phyloP scores from a whole-genome alignment of 164 flowering plant species.

The Sextonia rubra region DNA sequence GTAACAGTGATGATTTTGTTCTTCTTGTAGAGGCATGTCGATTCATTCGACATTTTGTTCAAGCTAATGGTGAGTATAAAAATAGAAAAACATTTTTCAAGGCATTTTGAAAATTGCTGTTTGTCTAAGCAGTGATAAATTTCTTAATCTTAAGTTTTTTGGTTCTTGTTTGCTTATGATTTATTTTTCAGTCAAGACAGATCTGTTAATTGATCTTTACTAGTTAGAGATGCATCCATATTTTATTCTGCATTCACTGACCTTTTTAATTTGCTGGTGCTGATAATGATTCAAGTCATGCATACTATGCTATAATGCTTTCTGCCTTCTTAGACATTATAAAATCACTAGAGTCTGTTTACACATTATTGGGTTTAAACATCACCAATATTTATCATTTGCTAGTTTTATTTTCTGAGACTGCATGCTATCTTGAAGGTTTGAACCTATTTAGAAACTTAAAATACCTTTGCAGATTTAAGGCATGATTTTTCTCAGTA shows the following conservation, averaged over 20 bases:
- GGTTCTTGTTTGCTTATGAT: neutral
- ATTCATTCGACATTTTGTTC: slow-evolving; percentile 49
- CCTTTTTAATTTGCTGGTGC: neutral
- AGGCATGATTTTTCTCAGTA: neutral
- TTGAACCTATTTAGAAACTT: neutral
- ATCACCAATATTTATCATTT: no score
- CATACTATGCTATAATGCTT: neutral
- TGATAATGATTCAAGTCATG: neutral
- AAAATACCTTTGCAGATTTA: neutral
- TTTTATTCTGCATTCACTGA: neutral
- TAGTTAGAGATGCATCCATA: neutral
- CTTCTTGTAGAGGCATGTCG: slow-evolving; percentile 75
- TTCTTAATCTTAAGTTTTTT: neutral
- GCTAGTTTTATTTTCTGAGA: neutral
- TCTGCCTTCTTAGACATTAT: neutral
- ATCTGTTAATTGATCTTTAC: neutral
- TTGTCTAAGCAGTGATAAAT: neutral
- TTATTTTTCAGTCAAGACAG: neutral
- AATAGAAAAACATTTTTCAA: no score
- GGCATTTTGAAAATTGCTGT: neutral
- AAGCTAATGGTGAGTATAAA: slow-evolving; percentile 41
- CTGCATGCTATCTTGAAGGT: neutral
- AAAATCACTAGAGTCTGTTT: neutral
- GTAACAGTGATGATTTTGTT: slow-evolving; percentile 47
- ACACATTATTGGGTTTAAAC: neutral